Base-by-base conservation (phyloP, 2,329 filamentous ascomycete genomes). In the Penicillium sp. region DNA sequence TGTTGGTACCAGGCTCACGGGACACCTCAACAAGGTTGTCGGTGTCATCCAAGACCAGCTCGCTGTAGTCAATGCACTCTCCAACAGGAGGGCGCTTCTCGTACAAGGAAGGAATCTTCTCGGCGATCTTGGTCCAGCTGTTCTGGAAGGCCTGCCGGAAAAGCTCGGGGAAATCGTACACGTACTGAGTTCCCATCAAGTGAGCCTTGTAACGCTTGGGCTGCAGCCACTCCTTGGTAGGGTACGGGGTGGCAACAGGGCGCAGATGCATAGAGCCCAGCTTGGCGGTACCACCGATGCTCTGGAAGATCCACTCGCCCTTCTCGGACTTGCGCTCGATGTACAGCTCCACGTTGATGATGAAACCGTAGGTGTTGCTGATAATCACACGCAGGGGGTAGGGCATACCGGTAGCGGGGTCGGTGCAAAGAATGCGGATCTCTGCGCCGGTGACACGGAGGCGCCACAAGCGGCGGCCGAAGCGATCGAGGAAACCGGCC, bases 131-230 rank as follows among this genome's bases (percentile, higher is more conserved):
- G 71, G 81, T 80, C 94, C 94, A 99, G 78, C 86, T 90, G 83
- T 97, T 97, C 81, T 97, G 92, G 73, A 96, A 91, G 45, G 94
- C 92, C 79, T 97, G 94, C 72, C 94, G 87, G 89, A 99, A 99
- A 49, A 99, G 87, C 83, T 99, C 94, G 31, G 94, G 94, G 89
- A 99, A 99, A 78, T 99, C 94, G 76, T 99, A 99, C 54, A 97
- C 94, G 75, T 97, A 99, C 79, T 99, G 94, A 29, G 94, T 99
- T 64, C 94, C 94, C 93, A 99, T 97, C 62, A 97, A 82, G 75
- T 99, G 94, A 67, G 94, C 94, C 88, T 96, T 97, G 87, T 99
- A 97, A 69, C 94, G 88, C 87, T 97, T 97, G 62, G 94, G 94
- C 80, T 99, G 94, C 60, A 99, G 85, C 83, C 93, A 96, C 78